These are phyloP conservation scores for Eragrostis tef DNA, from an alignment of 202 grass and related monocot genomes.

Conservation along the genomic window DNA sequence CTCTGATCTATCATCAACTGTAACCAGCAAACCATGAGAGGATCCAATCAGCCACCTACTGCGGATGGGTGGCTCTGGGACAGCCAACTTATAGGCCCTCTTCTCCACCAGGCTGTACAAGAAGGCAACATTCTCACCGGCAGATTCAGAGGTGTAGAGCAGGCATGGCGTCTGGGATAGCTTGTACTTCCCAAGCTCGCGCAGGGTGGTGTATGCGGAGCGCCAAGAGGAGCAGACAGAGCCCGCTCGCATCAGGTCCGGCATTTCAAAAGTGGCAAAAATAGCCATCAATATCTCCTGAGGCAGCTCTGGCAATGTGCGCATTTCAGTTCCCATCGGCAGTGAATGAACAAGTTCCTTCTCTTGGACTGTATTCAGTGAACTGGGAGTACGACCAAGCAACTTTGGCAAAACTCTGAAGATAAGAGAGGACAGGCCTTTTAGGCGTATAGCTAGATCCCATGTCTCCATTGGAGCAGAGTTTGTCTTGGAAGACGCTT, in stretches of 20 bases:
- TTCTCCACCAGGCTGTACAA: background rate
- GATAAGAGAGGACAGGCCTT: background rate
- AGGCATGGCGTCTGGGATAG: background rate
- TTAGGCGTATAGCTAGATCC: background rate
- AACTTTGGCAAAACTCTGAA: background rate
- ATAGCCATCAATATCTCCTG: background rate
- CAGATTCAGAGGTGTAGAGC: background rate
- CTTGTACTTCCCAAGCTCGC: background rate
- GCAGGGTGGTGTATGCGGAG: background rate
- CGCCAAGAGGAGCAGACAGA: constrained; percentile 1
- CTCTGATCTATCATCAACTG: constrained; percentile 9
- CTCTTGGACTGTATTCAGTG: background rate
- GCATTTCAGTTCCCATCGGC: background rate
- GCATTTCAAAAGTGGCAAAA: background rate
- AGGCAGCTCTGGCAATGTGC: background rate
- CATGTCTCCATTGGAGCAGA: background rate
- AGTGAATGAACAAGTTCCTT: background rate
- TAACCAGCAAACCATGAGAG: constrained; percentile 18
- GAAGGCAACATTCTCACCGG: background rate
- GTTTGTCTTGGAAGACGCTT: too few relatives aligned
- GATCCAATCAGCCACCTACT: background rate
- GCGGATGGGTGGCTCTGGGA: background rate
- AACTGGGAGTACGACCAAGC: background rate
- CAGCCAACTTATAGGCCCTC: background rate
- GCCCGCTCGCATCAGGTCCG: background rate